Evolutionary conservation across 1,284 basidiomycete genomes (phyloP), one percentile per base, ranked within the genome.

Genomic region (Heterobasidion irregulare): DNA sequence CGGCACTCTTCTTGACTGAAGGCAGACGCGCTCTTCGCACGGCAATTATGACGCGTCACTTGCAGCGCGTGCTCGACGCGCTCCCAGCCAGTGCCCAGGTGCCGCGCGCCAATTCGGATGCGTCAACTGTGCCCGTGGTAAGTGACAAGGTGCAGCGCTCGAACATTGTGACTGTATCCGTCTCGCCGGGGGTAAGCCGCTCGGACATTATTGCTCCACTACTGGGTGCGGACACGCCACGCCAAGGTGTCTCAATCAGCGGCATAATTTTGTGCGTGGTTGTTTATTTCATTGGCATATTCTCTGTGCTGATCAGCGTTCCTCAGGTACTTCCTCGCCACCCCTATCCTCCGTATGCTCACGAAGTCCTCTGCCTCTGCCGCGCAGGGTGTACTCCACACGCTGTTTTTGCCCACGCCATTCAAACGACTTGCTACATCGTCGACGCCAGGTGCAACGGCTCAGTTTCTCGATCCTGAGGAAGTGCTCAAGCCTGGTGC

Each of bases 41-140:
- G 2, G 68, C 79, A 45, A 70, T 90, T 51, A 73, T 88, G 35
- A 83, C 77, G 19, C 77, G 85, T 10, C 89, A 92, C 67, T 74
- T 91, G 1, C 89, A 92, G 64, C 83, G 89, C 12, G 77, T 92
- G 43, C 72, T 92, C 13, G 86, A 92, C 61, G 86, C 89, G 0
- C 76, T 92, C 2, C 86, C 87, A 0, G 72, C 75, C 5, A 69
- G 78, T 6, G 76, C 75, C 8, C 82, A 82, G 52, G 70, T 80
- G 0, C 79, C 81, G 6, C 77, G 76, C 55, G 76, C 82, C 2
- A 74, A 82, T 49, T 70, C 64, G 45, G 61, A 65, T 7, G 59
- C 68, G 0, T 71, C 65, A 53, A 62, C 75, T 0, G 66, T 82
- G 12, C 77, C 74, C 6, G 72, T 83, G 8, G 75, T 80, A 57